Evolutionary conservation across 2,329 filamentous ascomycete genomes (phyloP).

Genomic region (Aspergillus ustus): DNA sequence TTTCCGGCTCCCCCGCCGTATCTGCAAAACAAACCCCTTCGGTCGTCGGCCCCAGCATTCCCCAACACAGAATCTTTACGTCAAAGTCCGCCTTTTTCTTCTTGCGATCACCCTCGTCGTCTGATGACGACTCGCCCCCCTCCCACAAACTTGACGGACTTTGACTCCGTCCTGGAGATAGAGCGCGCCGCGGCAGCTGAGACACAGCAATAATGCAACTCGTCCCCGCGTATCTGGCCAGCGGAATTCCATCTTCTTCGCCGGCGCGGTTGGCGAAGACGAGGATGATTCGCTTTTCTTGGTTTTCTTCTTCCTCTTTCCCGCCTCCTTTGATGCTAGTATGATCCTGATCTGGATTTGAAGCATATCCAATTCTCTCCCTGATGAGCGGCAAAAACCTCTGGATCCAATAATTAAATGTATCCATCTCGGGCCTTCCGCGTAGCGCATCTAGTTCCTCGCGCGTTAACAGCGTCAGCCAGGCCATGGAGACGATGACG

Average conservation of each 20-base stretch:
- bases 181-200: constrained; percentile 27
- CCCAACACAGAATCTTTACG: constrained; percentile 51
- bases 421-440: constrained; percentile 60
- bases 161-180: not conserved
- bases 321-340: constrained; percentile 14
- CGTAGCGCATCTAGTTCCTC: constrained; percentile 53
- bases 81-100: constrained; percentile 30
- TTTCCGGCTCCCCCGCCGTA: constrained; percentile 46
- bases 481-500: constrained; percentile 67
- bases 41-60: constrained; percentile 49
- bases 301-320: constrained; percentile 4
- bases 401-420: constrained; percentile 67
- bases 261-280: constrained; percentile 54
- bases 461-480: constrained; percentile 58
- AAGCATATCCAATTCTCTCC: constrained; percentile 34
- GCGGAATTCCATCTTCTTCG: constrained; percentile 46
- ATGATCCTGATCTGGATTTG: constrained; percentile 28
- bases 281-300: constrained; percentile 45
- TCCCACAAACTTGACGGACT: constrained; percentile 6
- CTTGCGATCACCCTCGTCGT: constrained; percentile 17
- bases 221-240: constrained; percentile 54
- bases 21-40: constrained; percentile 54
- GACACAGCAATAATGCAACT: constrained; percentile 50
- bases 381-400: constrained; percentile 59
- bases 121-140: constrained; percentile 16